Evolutionary conservation across 345 rosid species (phyloP).

Genomic region (Salix purpurea): DNA sequence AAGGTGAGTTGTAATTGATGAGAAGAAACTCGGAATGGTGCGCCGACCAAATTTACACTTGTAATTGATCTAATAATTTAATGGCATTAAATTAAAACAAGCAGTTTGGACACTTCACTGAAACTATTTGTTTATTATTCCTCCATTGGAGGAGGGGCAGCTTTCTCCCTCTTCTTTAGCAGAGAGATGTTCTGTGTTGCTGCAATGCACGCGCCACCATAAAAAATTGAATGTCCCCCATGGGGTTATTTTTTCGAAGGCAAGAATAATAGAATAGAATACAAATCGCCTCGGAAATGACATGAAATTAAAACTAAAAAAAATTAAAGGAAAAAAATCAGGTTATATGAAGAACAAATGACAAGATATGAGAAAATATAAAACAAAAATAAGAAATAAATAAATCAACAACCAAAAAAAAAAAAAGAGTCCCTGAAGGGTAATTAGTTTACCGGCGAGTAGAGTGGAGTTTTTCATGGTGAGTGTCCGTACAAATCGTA

Average conservation of each 20-base stretch:
- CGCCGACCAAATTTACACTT: slow-evolving; percentile 3
- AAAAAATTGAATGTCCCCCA: slow-evolving; percentile 14
- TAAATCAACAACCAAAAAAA: neutral
- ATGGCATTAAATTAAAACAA: neutral
- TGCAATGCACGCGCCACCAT: neutral
- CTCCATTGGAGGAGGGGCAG: neutral
- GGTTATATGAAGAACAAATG: neutral
- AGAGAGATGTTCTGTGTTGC: neutral
- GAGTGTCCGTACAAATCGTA: slow-evolving; percentile 68
- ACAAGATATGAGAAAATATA: slow-evolving; percentile 3
- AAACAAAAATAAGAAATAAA: neutral
- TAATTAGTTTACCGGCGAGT: slow-evolving; percentile 23
- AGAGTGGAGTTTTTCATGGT: slow-evolving; percentile 7
- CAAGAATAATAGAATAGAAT: slow-evolving; percentile 24
- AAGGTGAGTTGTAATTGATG: neutral
- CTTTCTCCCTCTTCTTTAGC: neutral
- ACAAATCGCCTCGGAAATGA: slow-evolving; percentile 34
- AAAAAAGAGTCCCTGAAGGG: slow-evolving; percentile 7
- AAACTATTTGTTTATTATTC: neutral
- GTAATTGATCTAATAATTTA: neutral
- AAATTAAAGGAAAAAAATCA: neutral
- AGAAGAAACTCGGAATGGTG: neutral
- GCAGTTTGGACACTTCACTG: slow-evolving; percentile 9
- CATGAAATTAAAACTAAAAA: slow-evolving; percentile 8
- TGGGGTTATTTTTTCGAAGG: slow-evolving; percentile 14